Evolutionary conservation across 495 filamentous ascomycete genomes (phyloP).

Genomic region (Xylaria venustula): DNA sequence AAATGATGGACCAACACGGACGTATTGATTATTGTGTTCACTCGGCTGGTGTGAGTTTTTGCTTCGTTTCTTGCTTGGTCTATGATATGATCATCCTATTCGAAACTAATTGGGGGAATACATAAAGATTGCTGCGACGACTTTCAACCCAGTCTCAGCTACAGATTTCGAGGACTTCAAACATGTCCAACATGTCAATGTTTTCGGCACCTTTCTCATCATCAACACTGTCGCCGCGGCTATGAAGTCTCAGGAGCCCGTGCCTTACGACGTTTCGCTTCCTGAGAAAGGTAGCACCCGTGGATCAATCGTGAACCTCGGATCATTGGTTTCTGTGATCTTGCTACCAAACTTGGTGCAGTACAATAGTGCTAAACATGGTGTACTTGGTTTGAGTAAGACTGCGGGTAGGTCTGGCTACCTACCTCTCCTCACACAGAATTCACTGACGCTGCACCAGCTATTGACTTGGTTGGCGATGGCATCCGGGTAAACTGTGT

Average conservation of each 20-base stretch:
- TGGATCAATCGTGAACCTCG: slow-evolving; percentile 5
- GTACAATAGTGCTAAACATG: slow-evolving; percentile 4
- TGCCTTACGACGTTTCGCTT: background rate
- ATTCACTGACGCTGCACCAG: background rate
- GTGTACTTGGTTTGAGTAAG: background rate
- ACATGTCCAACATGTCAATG: background rate
- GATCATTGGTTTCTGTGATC: background rate
- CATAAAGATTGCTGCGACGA: too few species aligned
- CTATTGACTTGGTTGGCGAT: background rate
- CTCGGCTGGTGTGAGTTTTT: too few species aligned
- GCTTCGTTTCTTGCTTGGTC: too few species aligned
- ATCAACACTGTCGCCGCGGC: background rate
- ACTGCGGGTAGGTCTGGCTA: slow-evolving; percentile 4
- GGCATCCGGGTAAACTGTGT: slow-evolving; percentile 10
- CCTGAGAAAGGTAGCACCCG: background rate
- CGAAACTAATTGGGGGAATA: too few species aligned
- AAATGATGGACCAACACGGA: too few species aligned
- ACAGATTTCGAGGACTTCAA: too few species aligned
- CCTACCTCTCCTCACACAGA: too few species aligned
- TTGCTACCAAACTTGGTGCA: background rate
- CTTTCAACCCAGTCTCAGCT: too few species aligned
- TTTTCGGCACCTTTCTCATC: slow-evolving; percentile 1
- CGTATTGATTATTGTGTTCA: too few species aligned
- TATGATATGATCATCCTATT: too few species aligned
- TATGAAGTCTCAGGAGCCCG: background rate